Base-by-base conservation (phyloP, 202 grass and related monocot species). In the Panicum virgatum region DNA sequence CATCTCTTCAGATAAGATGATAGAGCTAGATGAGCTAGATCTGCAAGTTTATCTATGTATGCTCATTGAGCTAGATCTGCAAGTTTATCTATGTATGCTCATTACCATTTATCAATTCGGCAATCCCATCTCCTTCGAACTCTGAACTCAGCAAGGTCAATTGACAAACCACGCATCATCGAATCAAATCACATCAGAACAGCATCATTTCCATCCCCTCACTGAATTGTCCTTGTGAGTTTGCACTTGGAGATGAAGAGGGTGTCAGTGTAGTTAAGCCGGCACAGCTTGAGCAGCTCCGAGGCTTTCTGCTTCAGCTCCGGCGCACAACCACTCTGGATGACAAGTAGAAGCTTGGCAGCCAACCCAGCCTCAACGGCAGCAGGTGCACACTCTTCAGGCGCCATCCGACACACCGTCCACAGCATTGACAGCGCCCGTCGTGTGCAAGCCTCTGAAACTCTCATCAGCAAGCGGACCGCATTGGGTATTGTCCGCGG, bases 161-260 rank as follows among this genome's bases (percentile, higher is more conserved):
- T 50, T 18, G 19, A 57, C 64, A 57, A 83, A 36, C 69, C 7
- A 70, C 36, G 7, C 61, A 16, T 54, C 66, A 64, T 69, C 18
- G 69, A 54, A 69, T 63, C 67, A 25, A 75, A 63, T 43, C 27
- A 66, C 69, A 57, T 51, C 65, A 77, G 52, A 82, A 42, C 30
- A 76, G 48, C 43, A 8, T 36, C 25, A 61, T 57, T 36, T 19
- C 20, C 36, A 50, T 57, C 56, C 37, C 38, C 9, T 92, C 85
- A 97, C 59, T 97, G 92, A 47, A 99, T 96, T 72, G 96, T 94
- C 85, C 91, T 88, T 9, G 96, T 96, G 85, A 99, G 93, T 79
- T 94, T 96, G 78, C 93, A 99, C 62, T 96, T 99, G 1, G 96
- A 88, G 67, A 96, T 91, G 89, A 99, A 99, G 12, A 85, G 63